Evolutionary conservation across 2,329 filamentous ascomycete genomes (phyloP).

Genomic region (Rutstroemia sp.): DNA sequence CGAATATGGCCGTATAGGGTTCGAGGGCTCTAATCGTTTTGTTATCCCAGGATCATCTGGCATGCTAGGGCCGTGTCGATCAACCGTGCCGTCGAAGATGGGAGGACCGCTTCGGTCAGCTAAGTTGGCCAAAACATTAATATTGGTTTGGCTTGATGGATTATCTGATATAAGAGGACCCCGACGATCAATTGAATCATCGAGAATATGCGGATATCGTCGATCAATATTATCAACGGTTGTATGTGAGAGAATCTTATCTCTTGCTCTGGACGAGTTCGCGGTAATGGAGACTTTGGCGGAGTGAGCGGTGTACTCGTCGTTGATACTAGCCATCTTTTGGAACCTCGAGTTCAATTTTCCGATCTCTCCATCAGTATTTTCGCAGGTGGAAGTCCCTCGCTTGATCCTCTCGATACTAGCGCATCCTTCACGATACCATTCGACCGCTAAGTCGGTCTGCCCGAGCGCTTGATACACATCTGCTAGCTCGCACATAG

Average conservation of each 20-base stretch:
- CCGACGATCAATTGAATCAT: background rate
- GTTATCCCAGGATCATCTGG: background rate
- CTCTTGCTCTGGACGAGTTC: background rate
- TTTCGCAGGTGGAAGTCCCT: background rate
- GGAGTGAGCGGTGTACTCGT: background rate
- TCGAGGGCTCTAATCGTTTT: background rate
- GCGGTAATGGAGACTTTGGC: background rate
- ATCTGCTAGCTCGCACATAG: constrained; percentile 7
- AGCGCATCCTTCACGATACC: constrained; percentile 1
- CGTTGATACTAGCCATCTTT: background rate
- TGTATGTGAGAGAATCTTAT: background rate
- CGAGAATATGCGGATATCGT: background rate
- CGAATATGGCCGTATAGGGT: too few relatives aligned
- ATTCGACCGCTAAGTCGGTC: background rate
- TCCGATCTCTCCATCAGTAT: background rate
- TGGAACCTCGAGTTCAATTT: background rate
- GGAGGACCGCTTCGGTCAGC: background rate
- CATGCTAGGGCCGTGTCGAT: background rate
- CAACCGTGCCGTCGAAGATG: background rate
- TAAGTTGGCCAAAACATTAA: too few relatives aligned
- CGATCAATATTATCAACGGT: background rate
- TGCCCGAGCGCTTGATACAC: constrained; percentile 1
- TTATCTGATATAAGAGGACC: background rate
- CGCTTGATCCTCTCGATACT: background rate
- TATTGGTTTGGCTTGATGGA: background rate